A percentile compares a stretch with the other conserved stretches of the same genome.
phyloP scores from a whole-genome alignment of 495 filamentous ascomycete species.

The Neurospora sp. region DNA sequence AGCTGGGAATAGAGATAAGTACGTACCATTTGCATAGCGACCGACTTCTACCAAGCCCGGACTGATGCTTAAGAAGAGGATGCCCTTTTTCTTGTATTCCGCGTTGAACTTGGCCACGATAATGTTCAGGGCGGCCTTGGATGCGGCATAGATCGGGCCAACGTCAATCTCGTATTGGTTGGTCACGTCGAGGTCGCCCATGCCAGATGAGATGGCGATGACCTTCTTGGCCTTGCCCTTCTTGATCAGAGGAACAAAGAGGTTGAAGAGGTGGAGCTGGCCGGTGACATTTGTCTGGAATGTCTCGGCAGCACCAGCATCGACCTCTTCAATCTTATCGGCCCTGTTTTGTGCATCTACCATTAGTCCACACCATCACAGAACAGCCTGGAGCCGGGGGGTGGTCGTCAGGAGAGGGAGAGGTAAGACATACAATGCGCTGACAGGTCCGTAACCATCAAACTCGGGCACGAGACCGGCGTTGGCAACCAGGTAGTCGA shows the following conservation, averaged over 20 bases:
- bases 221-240: conserved; percentile 45
- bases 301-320: conserved; percentile 13
- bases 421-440: conserved; percentile 12
- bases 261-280: conserved; percentile 41
- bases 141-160: conserved; percentile 21
- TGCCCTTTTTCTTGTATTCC: conserved; percentile 38
- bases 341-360: conserved; percentile 10
- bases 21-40: conserved; percentile 17
- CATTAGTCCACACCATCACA: too few relatives aligned
- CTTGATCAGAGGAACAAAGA: conserved; percentile 42
- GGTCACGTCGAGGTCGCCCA: conserved; percentile 29
- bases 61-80: conserved; percentile 40
- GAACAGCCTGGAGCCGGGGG: neutral
- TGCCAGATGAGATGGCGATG: conserved; percentile 39
- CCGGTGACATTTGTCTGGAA: conserved; percentile 40
- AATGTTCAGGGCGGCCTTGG: conserved; percentile 36
- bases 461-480: conserved; percentile 24
- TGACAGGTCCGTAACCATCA: conserved; percentile 13
- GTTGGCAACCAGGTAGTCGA: conserved; percentile 47
- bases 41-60: conserved; percentile 40
- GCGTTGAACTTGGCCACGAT: conserved; percentile 38
- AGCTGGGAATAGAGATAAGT: neutral
- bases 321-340: conserved; percentile 18
- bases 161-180: conserved; percentile 16
- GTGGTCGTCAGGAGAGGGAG: neutral